These are phyloP conservation scores for Debaryomyces psychrophilus DNA, from an alignment of 1,139 yeast species.

Conservation along the genomic window DNA sequence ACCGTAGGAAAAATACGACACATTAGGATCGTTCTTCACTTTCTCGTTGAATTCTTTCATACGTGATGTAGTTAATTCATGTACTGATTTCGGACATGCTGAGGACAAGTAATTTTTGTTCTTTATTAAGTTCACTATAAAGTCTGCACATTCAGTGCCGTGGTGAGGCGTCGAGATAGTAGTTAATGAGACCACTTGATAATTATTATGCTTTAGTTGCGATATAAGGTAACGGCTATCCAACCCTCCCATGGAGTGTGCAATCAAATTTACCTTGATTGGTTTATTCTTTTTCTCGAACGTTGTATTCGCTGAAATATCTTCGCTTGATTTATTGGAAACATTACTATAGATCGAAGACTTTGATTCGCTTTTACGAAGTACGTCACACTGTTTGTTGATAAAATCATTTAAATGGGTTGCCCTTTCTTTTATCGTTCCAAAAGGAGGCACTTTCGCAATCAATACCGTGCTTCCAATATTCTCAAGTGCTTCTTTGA, in stretches of 20 bases:
- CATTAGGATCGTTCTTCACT: conserved; percentile 59
- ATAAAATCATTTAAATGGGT: conserved; percentile 56
- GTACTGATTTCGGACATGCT: conserved; percentile 50
- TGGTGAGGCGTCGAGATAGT: conserved; percentile 88
- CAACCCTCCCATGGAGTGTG: conserved; percentile 96
- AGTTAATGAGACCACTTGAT: conserved; percentile 69
- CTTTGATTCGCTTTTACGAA: conserved; percentile 32
- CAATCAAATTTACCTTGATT: conserved; percentile 67
- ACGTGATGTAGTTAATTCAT: conserved; percentile 61
- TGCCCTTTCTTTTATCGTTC: conserved; percentile 73
- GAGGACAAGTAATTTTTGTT: conserved; percentile 18
- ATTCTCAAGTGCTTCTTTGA: conserved; percentile 58
- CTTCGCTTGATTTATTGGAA: conserved; percentile 1
- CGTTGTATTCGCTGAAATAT: conserved; percentile 1
- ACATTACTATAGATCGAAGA: conserved; percentile 33
- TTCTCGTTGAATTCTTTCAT: conserved; percentile 56
- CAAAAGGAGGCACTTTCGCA: conserved; percentile 84
- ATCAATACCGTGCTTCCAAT: conserved; percentile 71
- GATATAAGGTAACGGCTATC: conserved; percentile 80
- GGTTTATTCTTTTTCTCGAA: conserved; percentile 29
- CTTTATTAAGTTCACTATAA: conserved; percentile 41
- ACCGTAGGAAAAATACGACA: conserved; percentile 81
- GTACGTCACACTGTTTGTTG: conserved; percentile 38
- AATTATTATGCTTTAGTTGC: conserved; percentile 48
- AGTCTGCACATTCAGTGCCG: conserved; percentile 86